phyloP scores from a whole-genome alignment of 768 basidiomycete genomes.

The Pulveroboletus sp. region DNA sequence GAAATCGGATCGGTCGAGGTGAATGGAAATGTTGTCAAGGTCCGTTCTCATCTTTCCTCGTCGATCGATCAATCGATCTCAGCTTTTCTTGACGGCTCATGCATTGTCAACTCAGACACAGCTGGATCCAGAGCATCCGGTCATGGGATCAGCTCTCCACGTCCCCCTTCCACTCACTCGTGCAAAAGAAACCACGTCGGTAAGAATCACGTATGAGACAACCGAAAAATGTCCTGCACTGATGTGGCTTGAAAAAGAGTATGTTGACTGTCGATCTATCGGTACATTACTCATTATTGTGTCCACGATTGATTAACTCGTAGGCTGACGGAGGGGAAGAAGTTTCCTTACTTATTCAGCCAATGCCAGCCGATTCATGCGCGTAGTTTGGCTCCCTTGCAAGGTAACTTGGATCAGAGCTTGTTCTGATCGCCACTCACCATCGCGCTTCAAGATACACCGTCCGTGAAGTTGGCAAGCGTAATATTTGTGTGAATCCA shows the following conservation, averaged over 20 bases:
- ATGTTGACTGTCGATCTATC: slow-evolving; percentile 1
- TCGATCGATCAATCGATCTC: not conserved
- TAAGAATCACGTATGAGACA: slow-evolving; percentile 67
- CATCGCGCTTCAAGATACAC: slow-evolving; percentile 52
- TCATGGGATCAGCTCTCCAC: slow-evolving; percentile 75
- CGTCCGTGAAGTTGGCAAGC: slow-evolving; percentile 78
- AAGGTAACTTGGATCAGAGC: slow-evolving; percentile 44
- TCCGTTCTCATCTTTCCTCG: slow-evolving; percentile 26
- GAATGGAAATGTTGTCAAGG: slow-evolving; percentile 40
- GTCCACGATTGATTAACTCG: too few species aligned
- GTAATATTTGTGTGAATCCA: not conserved
- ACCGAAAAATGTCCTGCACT: slow-evolving; percentile 71
- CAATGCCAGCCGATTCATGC: slow-evolving; percentile 93
- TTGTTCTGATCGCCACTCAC: not conserved
- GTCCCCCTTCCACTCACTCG: slow-evolving; percentile 42
- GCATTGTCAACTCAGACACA: slow-evolving; percentile 37
- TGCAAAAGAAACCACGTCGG: slow-evolving; percentile 36
- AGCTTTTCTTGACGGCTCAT: not conserved
- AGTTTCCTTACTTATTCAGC: slow-evolving; percentile 83
- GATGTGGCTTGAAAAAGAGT: slow-evolving; percentile 86
- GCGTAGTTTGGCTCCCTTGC: slow-evolving; percentile 71
- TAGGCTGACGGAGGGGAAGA: slow-evolving; percentile 83
- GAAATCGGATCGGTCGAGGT: slow-evolving; percentile 53
- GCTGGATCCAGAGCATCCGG: slow-evolving; percentile 53
- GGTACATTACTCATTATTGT: not conserved